Percentiles rank a stretch among this genome's conserved stretches.
Evolutionary conservation across 2,329 filamentous ascomycete genomes (phyloP).

Genomic region (Diaporthe citri): DNA sequence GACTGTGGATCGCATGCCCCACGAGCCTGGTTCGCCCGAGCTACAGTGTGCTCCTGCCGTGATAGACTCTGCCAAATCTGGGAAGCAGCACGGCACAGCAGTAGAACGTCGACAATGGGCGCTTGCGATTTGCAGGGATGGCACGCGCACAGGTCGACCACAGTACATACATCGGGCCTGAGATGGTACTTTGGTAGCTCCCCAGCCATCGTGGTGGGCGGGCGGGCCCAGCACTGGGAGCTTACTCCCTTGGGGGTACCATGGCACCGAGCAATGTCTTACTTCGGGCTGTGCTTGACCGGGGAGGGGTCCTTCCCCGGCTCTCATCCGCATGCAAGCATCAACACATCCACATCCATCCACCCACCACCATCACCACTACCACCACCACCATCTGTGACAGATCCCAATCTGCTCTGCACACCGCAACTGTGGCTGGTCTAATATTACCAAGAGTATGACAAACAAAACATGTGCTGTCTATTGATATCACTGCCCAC

Average conservation of each 20-base stretch:
- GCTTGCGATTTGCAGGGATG: constrained; percentile 10
- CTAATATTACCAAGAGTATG: not conserved
- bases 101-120: not conserved
- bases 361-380: not conserved
- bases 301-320: constrained; percentile 8
- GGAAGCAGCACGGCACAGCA: not conserved
- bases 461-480: not conserved
- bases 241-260: not conserved
- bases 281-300: constrained; percentile 24
- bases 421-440: constrained; percentile 32
- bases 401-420: constrained; percentile 1
- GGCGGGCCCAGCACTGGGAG: not conserved
- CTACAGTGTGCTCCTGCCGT: not conserved
- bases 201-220: not conserved
- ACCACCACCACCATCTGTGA: constrained; percentile 6
- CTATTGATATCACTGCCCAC: constrained; percentile 3
- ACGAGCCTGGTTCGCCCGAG: not conserved
- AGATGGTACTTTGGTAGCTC: constrained; percentile 14
- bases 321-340: constrained; percentile 9
- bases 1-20: not conserved
- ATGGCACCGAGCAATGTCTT: constrained; percentile 22
- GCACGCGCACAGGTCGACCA: not conserved
- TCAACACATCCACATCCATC: constrained; percentile 2
- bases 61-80: not conserved
- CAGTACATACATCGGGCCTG: not conserved